Evolutionary conservation across 192 early-diverging fungal species (phyloP), one percentile per base, ranked within the genome.

Genomic region (Linnemannia elongata): DNA sequence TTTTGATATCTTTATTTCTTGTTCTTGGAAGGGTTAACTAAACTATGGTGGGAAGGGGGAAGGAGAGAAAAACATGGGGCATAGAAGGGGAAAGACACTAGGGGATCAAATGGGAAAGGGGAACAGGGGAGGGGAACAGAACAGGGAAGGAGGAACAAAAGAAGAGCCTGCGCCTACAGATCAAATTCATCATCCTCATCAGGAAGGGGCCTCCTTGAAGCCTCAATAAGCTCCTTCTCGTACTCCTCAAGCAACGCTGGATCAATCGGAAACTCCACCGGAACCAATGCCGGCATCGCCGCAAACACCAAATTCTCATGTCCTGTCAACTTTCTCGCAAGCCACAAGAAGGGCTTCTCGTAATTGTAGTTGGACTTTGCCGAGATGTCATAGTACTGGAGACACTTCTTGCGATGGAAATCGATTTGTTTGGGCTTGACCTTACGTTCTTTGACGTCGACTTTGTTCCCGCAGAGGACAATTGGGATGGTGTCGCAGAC

Each of bases 361-460:
- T 98, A 99, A 94, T 99, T 99, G 94, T 99, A 99, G 95, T 99
- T 99, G 89, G 92, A 94, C 94, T 99, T 99, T 88, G 99, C 99
- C 74, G 95, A 96, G 90, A 99, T 99, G 89, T 99, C 99, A 90
- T 99, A 99, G 95, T 99, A 99, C 93, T 99, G 99, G 42, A 99
- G 93, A 92, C 97, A 98, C 95, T 99, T 99, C 94, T 99, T 99
- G 80, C 98, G 93, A 93, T 99, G 99, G 96, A 99, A 99, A 68
- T 98, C 99, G 91, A 99, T 98, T 82, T 94, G 94, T 94, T 99
- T 99, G 76, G 98, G 96, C 96, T 99, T 99, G 80, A 99, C 98
- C 92, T 99, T 99, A 88, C 99, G 97, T 90, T 99, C 99, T 96
- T 99, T 99, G 91, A 99, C 96, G 90, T 99, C 99, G 70, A 99